phyloP scores from a whole-genome alignment of 177 flowering plant genomes.

The Vitis hybrid region DNA sequence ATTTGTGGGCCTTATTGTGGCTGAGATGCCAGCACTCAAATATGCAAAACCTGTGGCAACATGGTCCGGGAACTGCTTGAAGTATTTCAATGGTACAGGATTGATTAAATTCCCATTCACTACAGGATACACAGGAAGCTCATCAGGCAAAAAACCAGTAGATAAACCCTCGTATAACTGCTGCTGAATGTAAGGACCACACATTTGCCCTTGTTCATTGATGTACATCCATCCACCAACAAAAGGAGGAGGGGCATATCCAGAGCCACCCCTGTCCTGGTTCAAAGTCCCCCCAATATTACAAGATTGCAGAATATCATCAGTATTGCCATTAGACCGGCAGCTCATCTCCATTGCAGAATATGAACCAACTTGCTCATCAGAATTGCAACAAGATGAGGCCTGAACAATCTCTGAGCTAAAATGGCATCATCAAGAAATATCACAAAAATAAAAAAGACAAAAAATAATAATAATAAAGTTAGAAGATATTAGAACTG shows the following conservation, averaged over 20 bases:
- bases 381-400: slow-evolving; percentile 22
- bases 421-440: slow-evolving; percentile 16
- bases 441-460: background rate
- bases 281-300: slow-evolving; percentile 22
- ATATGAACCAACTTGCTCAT: slow-evolving; percentile 21
- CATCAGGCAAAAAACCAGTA: slow-evolving; percentile 82
- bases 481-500: background rate
- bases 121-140: slow-evolving; percentile 88
- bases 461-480: background rate
- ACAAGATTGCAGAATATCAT: slow-evolving; percentile 23
- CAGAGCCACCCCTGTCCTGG: slow-evolving; percentile 24
- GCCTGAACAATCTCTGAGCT: slow-evolving; percentile 7
- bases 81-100: slow-evolving; percentile 80
- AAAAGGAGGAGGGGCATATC: slow-evolving; percentile 28
- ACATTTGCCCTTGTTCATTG: slow-evolving; percentile 78
- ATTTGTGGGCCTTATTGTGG: slow-evolving; percentile 14
- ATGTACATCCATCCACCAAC: slow-evolving; percentile 95
- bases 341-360: slow-evolving; percentile 42
- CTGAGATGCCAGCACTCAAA: slow-evolving; percentile 18
- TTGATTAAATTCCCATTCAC: slow-evolving; percentile 50
- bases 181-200: slow-evolving; percentile 89
- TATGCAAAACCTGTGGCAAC: slow-evolving; percentile 76
- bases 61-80: slow-evolving; percentile 82
- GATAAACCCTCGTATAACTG: slow-evolving; percentile 89
- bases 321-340: slow-evolving; percentile 30